Evolutionary conservation across 345 rosid genomes (phyloP).

Genomic region (Eucalyptus viminalis): DNA sequence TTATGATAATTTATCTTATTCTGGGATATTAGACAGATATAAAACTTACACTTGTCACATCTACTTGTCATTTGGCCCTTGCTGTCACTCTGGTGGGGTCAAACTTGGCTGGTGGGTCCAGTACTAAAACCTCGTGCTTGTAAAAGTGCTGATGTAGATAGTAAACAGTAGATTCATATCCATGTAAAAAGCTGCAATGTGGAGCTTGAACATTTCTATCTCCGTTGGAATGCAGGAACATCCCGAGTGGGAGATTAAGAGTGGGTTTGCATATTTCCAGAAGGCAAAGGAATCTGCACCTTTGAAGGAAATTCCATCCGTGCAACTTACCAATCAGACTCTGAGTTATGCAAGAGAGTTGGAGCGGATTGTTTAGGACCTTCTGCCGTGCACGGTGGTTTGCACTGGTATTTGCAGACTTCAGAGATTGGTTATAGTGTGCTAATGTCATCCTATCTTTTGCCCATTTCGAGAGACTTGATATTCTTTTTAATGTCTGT

Average conservation of each 20-base stretch:
- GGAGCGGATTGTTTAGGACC: slow-evolving; percentile 76
- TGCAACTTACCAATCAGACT: no score
- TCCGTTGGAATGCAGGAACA: no score
- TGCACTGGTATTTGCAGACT: background rate
- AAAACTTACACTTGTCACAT: background rate
- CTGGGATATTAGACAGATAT: no score
- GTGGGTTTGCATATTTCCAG: no score
- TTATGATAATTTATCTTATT: no score
- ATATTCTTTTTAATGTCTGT: background rate
- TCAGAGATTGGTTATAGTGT: background rate
- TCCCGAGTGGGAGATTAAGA: no score
- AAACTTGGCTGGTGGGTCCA: background rate
- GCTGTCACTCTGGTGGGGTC: background rate
- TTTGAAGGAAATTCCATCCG: no score
- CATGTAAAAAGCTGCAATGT: no score
- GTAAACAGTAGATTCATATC: no score
- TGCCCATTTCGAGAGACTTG: background rate
- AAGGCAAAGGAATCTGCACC: no score
- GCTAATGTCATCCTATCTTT: background rate
- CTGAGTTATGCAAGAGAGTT: slow-evolving; percentile 93
- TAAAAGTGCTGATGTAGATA: background rate
- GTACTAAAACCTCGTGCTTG: background rate
- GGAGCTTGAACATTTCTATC: no score
- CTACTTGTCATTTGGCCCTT: background rate
- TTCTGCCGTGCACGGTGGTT: background rate